Evolutionary conservation across 2,329 filamentous ascomycete species (phyloP).

Genomic region (Xylaria sp.): DNA sequence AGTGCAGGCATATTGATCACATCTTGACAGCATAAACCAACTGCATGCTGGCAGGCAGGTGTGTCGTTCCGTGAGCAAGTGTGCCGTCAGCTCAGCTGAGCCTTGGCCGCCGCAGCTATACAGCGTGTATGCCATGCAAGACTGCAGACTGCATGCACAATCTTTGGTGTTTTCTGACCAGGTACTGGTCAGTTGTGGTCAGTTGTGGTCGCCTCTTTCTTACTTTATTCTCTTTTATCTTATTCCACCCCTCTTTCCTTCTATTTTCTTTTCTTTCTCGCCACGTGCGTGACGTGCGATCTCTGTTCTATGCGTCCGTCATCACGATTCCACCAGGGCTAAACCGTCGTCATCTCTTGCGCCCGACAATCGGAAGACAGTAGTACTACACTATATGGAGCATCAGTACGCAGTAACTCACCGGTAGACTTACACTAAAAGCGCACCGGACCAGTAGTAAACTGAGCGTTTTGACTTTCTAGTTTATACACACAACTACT

Average conservation of each 20-base stretch:
- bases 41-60: not conserved
- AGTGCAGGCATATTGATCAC: not conserved
- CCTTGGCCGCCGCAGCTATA: not conserved
- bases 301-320: constrained; percentile 13
- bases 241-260: not conserved
- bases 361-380: not conserved
- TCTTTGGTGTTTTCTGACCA: constrained; percentile 1
- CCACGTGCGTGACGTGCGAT: constrained; percentile 30
- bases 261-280: not conserved
- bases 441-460: no score
- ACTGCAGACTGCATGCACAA: not conserved
- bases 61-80: not conserved
- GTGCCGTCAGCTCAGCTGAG: constrained; percentile 24
- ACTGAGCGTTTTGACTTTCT: no score
- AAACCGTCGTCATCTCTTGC: constrained; percentile 6
- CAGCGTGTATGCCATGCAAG: constrained; percentile 5
- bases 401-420: not conserved
- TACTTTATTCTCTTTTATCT: no score
- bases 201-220: not conserved
- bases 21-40: not conserved
- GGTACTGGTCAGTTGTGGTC: not conserved
- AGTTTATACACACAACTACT: no score
- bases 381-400: no score
- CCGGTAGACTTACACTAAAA: no score
- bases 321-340: constrained; percentile 7